Evolutionary conservation across 345 rosid species (phyloP).

Genomic region (Schrenkiella parvula): DNA sequence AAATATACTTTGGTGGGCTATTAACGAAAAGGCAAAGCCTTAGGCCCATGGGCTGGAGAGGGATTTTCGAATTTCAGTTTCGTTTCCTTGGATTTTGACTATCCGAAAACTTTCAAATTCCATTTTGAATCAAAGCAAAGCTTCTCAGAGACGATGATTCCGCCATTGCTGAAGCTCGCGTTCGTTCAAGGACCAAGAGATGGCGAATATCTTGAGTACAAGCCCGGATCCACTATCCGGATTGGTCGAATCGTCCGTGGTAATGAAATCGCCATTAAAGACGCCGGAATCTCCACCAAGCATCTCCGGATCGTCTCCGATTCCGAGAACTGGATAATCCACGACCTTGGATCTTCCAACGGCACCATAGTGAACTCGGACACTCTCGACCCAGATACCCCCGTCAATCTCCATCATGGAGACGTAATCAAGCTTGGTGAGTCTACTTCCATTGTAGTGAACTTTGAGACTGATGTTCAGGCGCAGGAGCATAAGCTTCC

Average conservation of each 20-base stretch:
- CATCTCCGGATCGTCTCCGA: constrained; percentile 55
- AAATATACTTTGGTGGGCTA: neutral
- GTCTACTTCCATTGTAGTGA: constrained; percentile 50
- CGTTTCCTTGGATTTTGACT: neutral
- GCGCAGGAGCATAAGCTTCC: constrained; percentile 24
- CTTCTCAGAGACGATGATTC: constrained; percentile 35
- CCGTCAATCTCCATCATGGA: constrained; percentile 48
- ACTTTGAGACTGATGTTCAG: constrained; percentile 16
- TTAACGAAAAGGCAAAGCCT: neutral
- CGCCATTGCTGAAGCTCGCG: constrained; percentile 42
- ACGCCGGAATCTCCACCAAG: constrained; percentile 77
- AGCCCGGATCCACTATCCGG: constrained; percentile 44
- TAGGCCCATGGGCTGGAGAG: neutral
- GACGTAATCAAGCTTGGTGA: constrained; percentile 79
- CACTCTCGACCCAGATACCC: constrained; percentile 35
- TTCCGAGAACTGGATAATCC: constrained; percentile 63
- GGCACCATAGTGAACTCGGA: constrained; percentile 63
- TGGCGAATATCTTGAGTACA: constrained; percentile 58
- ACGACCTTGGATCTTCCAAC: constrained; percentile 78
- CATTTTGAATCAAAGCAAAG: neutral
- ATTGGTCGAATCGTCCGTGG: constrained; percentile 78
- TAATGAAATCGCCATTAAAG: constrained; percentile 61
- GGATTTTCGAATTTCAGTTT: neutral
- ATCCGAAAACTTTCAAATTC: constrained; percentile 5
- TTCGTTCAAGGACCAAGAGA: constrained; percentile 60